Evolutionary conservation across 192 early-diverging fungal species (phyloP), one percentile per base, ranked within the genome.

Genomic region (Spinellus fusiger): DNA sequence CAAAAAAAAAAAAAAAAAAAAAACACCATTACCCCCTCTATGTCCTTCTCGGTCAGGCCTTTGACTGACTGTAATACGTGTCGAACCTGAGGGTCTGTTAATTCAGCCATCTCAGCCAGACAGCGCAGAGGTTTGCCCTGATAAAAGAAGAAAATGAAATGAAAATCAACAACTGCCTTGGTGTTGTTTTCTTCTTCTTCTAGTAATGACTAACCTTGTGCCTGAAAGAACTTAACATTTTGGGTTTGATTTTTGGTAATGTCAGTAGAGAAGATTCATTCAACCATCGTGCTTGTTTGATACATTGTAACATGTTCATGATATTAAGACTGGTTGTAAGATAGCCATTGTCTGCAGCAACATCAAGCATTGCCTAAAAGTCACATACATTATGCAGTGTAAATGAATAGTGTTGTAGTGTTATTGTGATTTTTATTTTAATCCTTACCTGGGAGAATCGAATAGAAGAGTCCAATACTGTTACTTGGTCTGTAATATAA

Each of bases 291-390:
- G 89, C 95, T 73, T 96, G 95, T 75, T 98, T 98, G 62, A 98
- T 80, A 37, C 88, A 90, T 77, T 99, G 95, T 58, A 94, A 73
- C 57, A 94, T 76, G 50, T 82, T 78, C 84, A 98, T 93, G 16
- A 87, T 74, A 1, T 86, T 87, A 50, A 94, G 50, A 34, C 82
- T 73, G 0, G 84, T 84, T 3, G 56, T 59, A 50, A 92, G 49
- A 35, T 80, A 80, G 0, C 93, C 95, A 59, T 80, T 71, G 47
- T 84, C 82, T 2, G 88, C 90, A 2, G 81, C 65, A 22, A 94
- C 79, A 69, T 97, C 94, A 47, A 97, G 84, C 93, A 97, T 95
- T 20, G 97, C 95, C n/a, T n/a, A n/a, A n/a, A 78, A 89, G 80
- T 8, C 44, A 48, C 22, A 54, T 20, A 7, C 20, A 57, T 1